Evolutionary conservation across 352 stramenopile species (phyloP).

Genomic region (Globisporangium nagaii): DNA sequence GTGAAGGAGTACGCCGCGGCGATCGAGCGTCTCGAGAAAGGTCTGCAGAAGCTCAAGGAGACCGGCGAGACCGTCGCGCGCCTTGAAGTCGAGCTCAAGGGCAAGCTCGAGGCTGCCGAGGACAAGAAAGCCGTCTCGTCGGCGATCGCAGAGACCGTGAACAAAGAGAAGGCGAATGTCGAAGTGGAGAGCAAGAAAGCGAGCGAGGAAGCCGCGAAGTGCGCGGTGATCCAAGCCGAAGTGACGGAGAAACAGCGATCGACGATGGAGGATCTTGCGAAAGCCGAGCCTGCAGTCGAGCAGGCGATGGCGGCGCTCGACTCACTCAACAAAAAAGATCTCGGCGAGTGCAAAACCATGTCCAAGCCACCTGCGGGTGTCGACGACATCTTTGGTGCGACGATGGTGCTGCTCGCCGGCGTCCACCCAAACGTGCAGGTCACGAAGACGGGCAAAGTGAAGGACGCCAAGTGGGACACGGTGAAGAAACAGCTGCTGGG

Average conservation of each 20-base stretch:
- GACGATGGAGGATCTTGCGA: conserved; percentile 88
- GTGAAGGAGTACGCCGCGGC: conserved; percentile 84
- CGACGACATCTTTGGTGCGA: conserved; percentile 92
- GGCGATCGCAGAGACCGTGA: conserved; percentile 92
- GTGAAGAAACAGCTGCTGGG: conserved; percentile 93
- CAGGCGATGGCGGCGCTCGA: conserved; percentile 95
- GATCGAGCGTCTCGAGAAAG: conserved; percentile 91
- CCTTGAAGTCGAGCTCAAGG: conserved; percentile 93
- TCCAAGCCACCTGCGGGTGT: conserved; percentile 91
- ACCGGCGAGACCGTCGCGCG: conserved; percentile 90
- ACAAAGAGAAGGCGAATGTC: conserved; percentile 94
- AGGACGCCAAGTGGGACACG: conserved; percentile 94
- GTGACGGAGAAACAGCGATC: conserved; percentile 91
- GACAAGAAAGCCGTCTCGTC: conserved; percentile 94
- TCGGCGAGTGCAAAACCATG: conserved; percentile 97
- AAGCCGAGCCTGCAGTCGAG: conserved; percentile 92
- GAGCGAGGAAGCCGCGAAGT: conserved; percentile 89
- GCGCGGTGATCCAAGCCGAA: conserved; percentile 92
- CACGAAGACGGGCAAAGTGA: conserved; percentile 94
- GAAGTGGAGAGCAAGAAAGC: conserved; percentile 94
- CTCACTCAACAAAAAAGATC: conserved; percentile 95
- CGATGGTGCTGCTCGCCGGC: conserved; percentile 92
- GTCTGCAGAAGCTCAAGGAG: conserved; percentile 91
- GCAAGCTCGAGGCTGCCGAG: conserved; percentile 93
- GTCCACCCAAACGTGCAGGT: conserved; percentile 93